phyloP scores from a whole-genome alignment of 2,329 filamentous ascomycete species.

The Aphanocladium album region DNA sequence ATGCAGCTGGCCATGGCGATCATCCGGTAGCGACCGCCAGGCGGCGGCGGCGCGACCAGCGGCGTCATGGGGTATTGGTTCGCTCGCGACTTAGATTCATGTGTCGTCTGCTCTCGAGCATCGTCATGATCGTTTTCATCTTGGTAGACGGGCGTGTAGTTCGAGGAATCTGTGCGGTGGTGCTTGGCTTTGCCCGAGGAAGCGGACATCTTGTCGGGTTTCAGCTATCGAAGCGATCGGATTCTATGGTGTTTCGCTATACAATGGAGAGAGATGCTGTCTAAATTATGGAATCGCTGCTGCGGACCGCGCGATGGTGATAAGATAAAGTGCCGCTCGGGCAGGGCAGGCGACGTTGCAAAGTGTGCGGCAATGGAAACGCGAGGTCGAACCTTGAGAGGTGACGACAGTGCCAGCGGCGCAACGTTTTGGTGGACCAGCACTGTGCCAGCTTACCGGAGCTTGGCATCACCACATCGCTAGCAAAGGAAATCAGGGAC shows the following conservation, averaged over 20 bases:
- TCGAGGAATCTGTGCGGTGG: slow-evolving; percentile 14
- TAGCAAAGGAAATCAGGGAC: no score
- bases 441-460: background rate
- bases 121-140: slow-evolving; percentile 21
- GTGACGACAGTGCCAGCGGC: background rate
- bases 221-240: background rate
- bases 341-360: background rate
- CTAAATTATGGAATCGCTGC: no score
- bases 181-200: slow-evolving; percentile 4
- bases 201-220: slow-evolving; percentile 2
- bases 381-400: background rate
- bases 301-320: background rate
- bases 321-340: background rate
- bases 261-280: background rate
- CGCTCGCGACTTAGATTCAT: background rate
- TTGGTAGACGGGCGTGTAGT: slow-evolving; percentile 31
- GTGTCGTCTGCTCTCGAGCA: background rate
- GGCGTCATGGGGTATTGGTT: background rate
- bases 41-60: slow-evolving; percentile 9
- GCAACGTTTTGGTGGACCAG: background rate
- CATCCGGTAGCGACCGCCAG: slow-evolving; percentile 22
- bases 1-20: slow-evolving; percentile 29
- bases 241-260: background rate
- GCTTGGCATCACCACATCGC: background rate
- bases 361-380: background rate